A percentile compares a stretch with the other conserved stretches of the same genome.
phyloP scores from a whole-genome alignment of 805 yeast species.

The Wickerhamiella vanderwaltii region DNA sequence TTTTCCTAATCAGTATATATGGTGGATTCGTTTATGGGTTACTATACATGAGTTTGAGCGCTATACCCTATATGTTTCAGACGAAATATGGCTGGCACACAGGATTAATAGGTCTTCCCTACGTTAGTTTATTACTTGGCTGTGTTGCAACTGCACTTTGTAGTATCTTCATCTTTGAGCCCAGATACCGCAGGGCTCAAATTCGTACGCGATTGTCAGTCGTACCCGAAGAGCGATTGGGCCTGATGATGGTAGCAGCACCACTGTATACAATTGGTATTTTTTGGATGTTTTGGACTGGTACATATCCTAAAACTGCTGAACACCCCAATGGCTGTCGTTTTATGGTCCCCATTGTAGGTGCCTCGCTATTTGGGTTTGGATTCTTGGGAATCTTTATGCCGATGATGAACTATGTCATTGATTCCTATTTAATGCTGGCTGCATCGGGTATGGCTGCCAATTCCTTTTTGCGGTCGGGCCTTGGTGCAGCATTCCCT shows the following conservation, averaged over 20 bases:
- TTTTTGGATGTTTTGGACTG: slow-evolving; percentile 84
- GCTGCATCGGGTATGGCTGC: slow-evolving; percentile 76
- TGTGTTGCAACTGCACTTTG: slow-evolving; percentile 43
- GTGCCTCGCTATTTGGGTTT: slow-evolving; percentile 52
- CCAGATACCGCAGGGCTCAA: slow-evolving; percentile 37
- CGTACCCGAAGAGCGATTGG: slow-evolving; percentile 70
- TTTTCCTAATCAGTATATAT: slow-evolving; percentile 29
- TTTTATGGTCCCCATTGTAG: slow-evolving; percentile 69
- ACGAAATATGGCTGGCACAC: slow-evolving; percentile 42
- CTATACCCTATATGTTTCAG: slow-evolving; percentile 30
- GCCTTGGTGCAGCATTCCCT: slow-evolving; percentile 58
- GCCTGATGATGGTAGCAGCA: slow-evolving; percentile 63
- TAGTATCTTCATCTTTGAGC: slow-evolving; percentile 43
- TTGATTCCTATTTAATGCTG: slow-evolving; percentile 55
- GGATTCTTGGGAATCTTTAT: slow-evolving; percentile 58
- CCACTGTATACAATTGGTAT: slow-evolving; percentile 63
- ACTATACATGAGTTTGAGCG: slow-evolving; percentile 30
- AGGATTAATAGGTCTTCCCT: slow-evolving; percentile 68
- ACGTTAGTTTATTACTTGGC: slow-evolving; percentile 66
- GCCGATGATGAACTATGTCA: slow-evolving; percentile 56
- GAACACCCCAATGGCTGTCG: slow-evolving; percentile 53
- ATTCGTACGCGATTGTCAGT: slow-evolving; percentile 39
- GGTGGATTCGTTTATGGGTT: slow-evolving; percentile 33
- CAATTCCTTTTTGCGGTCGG: slow-evolving; percentile 55
- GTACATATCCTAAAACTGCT: slow-evolving; percentile 52